Evolutionary conservation across 73 alveolate genomes (phyloP).

Genomic region (Tetrahymena borealis): DNA sequence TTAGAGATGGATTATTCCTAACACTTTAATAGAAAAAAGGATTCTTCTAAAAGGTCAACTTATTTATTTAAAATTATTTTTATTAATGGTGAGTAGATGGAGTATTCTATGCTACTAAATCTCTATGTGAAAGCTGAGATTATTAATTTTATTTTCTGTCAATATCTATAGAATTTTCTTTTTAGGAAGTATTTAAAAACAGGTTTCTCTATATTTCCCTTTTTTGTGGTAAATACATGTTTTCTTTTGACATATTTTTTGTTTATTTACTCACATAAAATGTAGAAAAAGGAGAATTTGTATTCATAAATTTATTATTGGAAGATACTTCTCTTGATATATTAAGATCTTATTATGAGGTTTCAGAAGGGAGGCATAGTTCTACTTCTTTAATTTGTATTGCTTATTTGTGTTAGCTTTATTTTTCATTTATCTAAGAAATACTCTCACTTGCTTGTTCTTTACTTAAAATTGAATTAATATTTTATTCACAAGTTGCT

Average conservation of each 20-base stretch:
- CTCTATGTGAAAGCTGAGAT: background rate
- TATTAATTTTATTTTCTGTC: background rate
- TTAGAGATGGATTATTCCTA: background rate
- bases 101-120: background rate
- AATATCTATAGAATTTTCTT: background rate
- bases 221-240: background rate
- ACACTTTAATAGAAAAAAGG: background rate
- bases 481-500: too few species aligned
- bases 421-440: too few species aligned
- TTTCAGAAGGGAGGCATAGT: background rate
- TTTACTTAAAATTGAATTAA: too few species aligned
- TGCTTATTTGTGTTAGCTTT: background rate
- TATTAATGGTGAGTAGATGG: background rate
- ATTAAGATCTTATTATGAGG: background rate
- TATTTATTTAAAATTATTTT: background rate
- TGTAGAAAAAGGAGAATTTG: background rate
- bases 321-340: background rate
- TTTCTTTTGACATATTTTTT: background rate
- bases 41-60: background rate
- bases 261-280: background rate
- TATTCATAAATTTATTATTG: background rate
- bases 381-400: background rate
- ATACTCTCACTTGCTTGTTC: too few species aligned
- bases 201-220: background rate
- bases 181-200: background rate